These are phyloP conservation scores for Schizopora paradoxa DNA, from an alignment of 1,284 basidiomycete species.

Conservation along the genomic window DNA sequence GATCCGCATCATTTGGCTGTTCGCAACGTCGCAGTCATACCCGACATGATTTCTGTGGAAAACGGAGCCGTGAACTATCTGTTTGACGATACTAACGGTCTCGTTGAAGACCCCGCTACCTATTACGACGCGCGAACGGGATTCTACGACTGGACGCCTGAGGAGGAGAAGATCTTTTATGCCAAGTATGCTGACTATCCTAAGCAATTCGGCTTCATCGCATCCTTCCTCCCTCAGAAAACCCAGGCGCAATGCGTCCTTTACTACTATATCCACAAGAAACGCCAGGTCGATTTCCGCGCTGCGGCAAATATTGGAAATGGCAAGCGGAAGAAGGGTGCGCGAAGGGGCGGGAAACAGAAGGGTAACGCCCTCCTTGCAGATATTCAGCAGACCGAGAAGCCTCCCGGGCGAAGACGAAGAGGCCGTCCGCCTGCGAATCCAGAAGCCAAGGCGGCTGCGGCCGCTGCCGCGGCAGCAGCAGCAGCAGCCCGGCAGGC, in stretches of 20 bases:
- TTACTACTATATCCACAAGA: slow-evolving; percentile 96
- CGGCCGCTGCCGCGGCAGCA: too few relatives aligned
- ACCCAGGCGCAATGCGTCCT: slow-evolving; percentile 85
- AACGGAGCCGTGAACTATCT: slow-evolving; percentile 54
- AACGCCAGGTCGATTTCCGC: slow-evolving; percentile 80
- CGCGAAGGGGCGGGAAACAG: slow-evolving; percentile 57
- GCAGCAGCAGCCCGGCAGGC: too few relatives aligned
- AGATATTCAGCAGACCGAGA: slow-evolving; percentile 74
- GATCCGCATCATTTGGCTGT: slow-evolving; percentile 86
- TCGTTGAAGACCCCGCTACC: slow-evolving; percentile 70
- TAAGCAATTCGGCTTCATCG: slow-evolving; percentile 92
- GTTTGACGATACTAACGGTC: slow-evolving; percentile 83
- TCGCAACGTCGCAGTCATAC: slow-evolving; percentile 85
- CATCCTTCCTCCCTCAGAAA: slow-evolving; percentile 80
- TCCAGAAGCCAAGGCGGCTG: background rate
- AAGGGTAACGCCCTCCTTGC: slow-evolving; percentile 72
- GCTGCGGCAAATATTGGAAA: slow-evolving; percentile 62
- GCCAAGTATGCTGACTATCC: slow-evolving; percentile 82
- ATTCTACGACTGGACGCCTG: slow-evolving; percentile 81
- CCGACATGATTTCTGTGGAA: slow-evolving; percentile 83
- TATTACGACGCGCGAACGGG: slow-evolving; percentile 74
- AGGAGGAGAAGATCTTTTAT: slow-evolving; percentile 78
- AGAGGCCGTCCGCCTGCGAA: slow-evolving; percentile 21
- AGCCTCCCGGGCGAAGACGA: slow-evolving; percentile 20
- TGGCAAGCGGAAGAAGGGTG: slow-evolving; percentile 55